Evolutionary conservation across 2,329 filamentous ascomycete genomes (phyloP), one percentile per base, ranked within the genome.

Genomic region (Apiospora koreana): DNA sequence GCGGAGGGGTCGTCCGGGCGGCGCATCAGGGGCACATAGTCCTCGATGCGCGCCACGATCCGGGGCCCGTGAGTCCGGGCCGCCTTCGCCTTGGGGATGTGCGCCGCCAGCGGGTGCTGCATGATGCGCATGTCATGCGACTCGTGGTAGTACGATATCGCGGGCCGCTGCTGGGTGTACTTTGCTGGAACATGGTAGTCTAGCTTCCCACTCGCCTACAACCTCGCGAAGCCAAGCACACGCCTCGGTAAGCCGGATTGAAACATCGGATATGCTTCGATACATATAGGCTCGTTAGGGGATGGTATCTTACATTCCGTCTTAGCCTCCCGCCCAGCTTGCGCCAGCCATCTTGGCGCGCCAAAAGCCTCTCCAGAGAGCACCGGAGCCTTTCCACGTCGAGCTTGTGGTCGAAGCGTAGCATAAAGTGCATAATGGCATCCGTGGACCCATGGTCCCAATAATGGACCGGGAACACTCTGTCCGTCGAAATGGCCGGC

Each of bases 71-170:
- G 31, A 76, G 65, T 28, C 72, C 72, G 3, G 85, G 83, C 1
- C 86, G 73, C 28, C 76, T 74, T 1, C 74, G 76, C 2, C 84
- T 1, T 84, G 71, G 0, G 82, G 80, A 70, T 88, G 83, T 6
- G 84, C 79, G 1, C 74, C 69, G n/a, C 28, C 5, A 68, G 41
- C 23, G 50, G 50, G 28, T 58, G 50, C 28, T 58, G 50, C 50
- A 12, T 31, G 28, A 68, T 28, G 10, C 46, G n/a, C 23, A 25
- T 16, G 28, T 45, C 28, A 62, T 38, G 3, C n/a, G 21, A 62
- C 8, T 64, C 21, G 25, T 31, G 42, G 43, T 64, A 67, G 46
- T 69, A 67, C 65, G 41, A n/a, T 35, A 66, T 16, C 58, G 25
- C 69, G 10, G 64, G 42, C 2, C 64, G 38, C 3, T 38, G 43